Percentiles rank a stretch among this genome's conserved stretches.
Evolutionary conservation across 75 land plant genomes (phyloP).

Genomic region (Pinus albicaulis): DNA sequence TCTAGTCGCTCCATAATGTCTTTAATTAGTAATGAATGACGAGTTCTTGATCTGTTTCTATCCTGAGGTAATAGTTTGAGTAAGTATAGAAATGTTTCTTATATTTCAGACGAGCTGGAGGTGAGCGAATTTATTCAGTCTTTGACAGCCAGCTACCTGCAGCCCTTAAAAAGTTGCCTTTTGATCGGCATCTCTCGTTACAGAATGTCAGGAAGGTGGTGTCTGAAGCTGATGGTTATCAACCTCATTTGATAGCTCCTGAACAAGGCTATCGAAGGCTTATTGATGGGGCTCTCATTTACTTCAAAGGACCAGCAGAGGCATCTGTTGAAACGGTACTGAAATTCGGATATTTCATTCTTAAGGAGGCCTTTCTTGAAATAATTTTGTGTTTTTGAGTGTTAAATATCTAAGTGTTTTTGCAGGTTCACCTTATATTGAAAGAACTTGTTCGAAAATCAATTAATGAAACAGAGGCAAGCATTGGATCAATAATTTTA

Average conservation of each 20-base stretch:
- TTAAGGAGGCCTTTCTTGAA: not conserved
- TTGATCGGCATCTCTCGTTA: too few relatives aligned
- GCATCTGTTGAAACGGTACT: conserved; percentile 70
- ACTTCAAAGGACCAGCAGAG: conserved; percentile 86
- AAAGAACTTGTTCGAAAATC: conserved; percentile 80
- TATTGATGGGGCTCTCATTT: conserved; percentile 28
- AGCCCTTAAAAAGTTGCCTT: conserved; percentile 53
- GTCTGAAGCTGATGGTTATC: conserved; percentile 93
- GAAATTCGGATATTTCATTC: not conserved
- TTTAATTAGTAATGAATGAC: too few relatives aligned
- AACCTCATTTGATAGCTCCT: conserved; percentile 92
- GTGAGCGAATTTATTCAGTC: conserved; percentile 78
- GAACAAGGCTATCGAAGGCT: conserved; percentile 89
- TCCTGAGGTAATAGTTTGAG: too few relatives aligned
- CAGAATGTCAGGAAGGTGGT: conserved; percentile 73
- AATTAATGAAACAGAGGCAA: conserved; percentile 65
- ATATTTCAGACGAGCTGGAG: conserved; percentile 50
- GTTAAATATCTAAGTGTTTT: conserved; percentile 7
- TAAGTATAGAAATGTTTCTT: too few relatives aligned
- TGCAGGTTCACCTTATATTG: conserved; percentile 75
- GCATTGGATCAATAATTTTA: not conserved
- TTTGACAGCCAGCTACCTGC: conserved; percentile 87
- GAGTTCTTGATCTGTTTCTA: too few relatives aligned
- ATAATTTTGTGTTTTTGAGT: not conserved
- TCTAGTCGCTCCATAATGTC: too few relatives aligned